Evolutionary conservation across 768 basidiomycete genomes (phyloP), one percentile per base, ranked within the genome.

Genomic region (Clitopilus passeckerianus): DNA sequence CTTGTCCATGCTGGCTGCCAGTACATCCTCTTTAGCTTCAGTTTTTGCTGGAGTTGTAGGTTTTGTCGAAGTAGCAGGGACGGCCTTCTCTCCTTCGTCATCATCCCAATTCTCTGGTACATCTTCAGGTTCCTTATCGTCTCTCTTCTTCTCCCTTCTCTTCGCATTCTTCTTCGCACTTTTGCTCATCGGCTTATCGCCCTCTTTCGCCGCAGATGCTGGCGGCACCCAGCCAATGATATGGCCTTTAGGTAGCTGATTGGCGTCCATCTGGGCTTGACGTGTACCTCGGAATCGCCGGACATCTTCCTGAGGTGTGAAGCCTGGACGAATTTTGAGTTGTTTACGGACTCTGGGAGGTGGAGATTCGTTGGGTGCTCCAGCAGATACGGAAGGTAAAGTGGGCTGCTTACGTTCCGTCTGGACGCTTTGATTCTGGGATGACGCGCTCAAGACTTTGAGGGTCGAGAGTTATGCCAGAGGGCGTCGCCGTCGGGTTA

Each of bases 261-360:
- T 80, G 23, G 80, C 71, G 59, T 93, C 92, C 77, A 86, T 81
- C 68, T 86, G 84, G 55, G 85, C 80, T 70, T 93, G 91, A 56
- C 86, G 85, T 50, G 86, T 83, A 43, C 90, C 85, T 57, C 92
- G 84, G 73, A 95, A 98, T 53, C 87, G 86, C n/a, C 84, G 81
- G 7, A 95, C 82, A 73, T 98, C 95, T 72, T 98, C 95, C 73
- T 95, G 93, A 0, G 95, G 95, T 5, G 93, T 96, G 74, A 89
- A 98, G 0, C 95, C 95, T 2, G 93, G 95, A 24, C 95, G 81
- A 63, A 98, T 88, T 77, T 89, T 95, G 59, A 90, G 77, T 73
- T 95, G 84, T 74, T 95, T 96, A 62, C 95, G 87, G 34, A 92
- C 72, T 53, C 95, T 97, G 71, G 24, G 56, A n/a, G 37, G 10